Base-by-base conservation (phyloP, 345 rosid genomes). In the Ricinus communis region DNA sequence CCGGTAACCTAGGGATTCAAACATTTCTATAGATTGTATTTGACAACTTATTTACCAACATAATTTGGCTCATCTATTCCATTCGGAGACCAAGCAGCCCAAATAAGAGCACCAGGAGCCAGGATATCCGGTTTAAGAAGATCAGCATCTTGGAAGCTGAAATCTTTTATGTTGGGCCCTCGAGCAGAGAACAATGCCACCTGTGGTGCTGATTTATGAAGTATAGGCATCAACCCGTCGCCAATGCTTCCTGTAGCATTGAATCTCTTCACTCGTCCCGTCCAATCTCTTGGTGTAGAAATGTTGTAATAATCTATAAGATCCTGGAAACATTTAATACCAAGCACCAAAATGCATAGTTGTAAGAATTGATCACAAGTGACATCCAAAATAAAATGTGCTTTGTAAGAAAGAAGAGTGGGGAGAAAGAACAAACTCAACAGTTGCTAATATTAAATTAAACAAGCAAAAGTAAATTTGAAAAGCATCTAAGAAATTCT, bases 11-110 rank as follows among this genome's bases (percentile, higher is more conserved):
- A 61, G 56, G 36, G 45, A 28, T 51, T 62, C 16, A 14, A 27
- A 28, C 45, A 21, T 6, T 8, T 38, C 28, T 36, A 28, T 12
- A 30, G 54, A 41, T 22, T 62, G 47, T 50, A 60, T 54, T 28
- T 38, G 49, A 69, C 24, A 40, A 46, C 55, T 54, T 22, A 56
- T 63, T 86, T 89, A 95, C 99, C 99, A 33, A 79, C 76, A 31
- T 82, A 95, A 75, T 95, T 95, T 75, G 93, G 82, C 71, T 95
- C 99, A 68, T 95, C 99, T 1, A 98, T 95, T 81, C 99, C 99
- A 82, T 95, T 95, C 22, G 86, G 89, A 57, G 99, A 92, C 99
- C 99, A 95, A 41, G 99, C 99, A 68, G 99, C 94, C 99, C 99
- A 95, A 69, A 95, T 95, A 56, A 95, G 82, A 74, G 98, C 84